Evolutionary conservation across 1,139 yeast species (phyloP).

Genomic region (Arxiozyma slooffiae): DNA sequence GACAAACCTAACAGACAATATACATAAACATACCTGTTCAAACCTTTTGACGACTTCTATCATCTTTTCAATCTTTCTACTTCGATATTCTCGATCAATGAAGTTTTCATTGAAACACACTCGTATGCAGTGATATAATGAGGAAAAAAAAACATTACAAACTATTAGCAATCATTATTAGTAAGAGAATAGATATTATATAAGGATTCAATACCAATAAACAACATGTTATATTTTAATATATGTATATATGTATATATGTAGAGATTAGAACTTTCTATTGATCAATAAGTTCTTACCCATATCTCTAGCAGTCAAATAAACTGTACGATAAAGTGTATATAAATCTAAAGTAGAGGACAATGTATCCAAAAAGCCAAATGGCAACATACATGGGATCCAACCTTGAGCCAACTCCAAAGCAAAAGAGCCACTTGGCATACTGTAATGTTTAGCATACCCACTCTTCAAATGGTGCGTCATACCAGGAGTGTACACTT

Average conservation of each 20-base stretch:
- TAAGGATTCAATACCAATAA: too few relatives aligned
- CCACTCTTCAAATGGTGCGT: slow-evolving; percentile 73
- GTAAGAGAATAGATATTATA: not conserved
- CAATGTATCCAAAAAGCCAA: slow-evolving; percentile 75
- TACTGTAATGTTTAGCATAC: slow-evolving; percentile 66
- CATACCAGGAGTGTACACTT: slow-evolving; percentile 69
- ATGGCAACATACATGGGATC: slow-evolving; percentile 96
- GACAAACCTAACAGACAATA: too few relatives aligned
- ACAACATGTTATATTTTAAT: too few relatives aligned
- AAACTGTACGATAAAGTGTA: slow-evolving; percentile 59
- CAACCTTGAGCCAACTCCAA: slow-evolving; percentile 96
- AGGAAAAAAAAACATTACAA: not conserved
- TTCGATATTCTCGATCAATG: not conserved
- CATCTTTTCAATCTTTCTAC: not conserved
- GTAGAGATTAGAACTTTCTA: slow-evolving; percentile 4
- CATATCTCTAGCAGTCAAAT: slow-evolving; percentile 74
- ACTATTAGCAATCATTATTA: not conserved
- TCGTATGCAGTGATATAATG: not conserved
- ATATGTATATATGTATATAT: not conserved
- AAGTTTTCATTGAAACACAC: too few relatives aligned
- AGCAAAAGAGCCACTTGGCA: slow-evolving; percentile 78
- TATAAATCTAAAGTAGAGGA: slow-evolving; percentile 71
- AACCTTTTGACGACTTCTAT: too few relatives aligned
- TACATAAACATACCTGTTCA: too few relatives aligned
- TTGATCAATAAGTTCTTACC: slow-evolving; percentile 24